These are phyloP conservation scores for Botrytis galanthina DNA, from an alignment of 2,329 filamentous ascomycete genomes.

Conservation along the genomic window DNA sequence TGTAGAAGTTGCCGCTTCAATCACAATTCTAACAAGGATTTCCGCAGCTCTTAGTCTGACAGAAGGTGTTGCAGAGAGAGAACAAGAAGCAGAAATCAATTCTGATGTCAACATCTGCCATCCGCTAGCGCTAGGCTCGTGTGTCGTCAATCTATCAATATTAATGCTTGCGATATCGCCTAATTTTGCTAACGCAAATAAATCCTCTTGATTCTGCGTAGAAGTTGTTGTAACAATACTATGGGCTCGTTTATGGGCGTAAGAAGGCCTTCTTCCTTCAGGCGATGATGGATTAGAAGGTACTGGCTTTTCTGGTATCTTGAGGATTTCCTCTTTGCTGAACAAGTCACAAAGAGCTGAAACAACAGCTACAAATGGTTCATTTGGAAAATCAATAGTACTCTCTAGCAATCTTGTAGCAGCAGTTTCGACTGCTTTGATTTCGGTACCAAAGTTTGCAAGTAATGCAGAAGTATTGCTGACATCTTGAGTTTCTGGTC, in stretches of 20 bases:
- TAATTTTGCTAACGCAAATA: slow-evolving; percentile 70
- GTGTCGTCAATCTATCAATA: slow-evolving; percentile 68
- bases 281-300: slow-evolving; percentile 30
- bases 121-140: slow-evolving; percentile 65
- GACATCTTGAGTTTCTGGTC: slow-evolving; percentile 47
- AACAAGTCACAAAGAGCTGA: slow-evolving; percentile 72
- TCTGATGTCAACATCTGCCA: slow-evolving; percentile 67
- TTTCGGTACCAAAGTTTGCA: slow-evolving; percentile 73
- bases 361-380: slow-evolving; percentile 75
- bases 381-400: slow-evolving; percentile 84
- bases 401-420: slow-evolving; percentile 86
- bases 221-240: slow-evolving; percentile 49
- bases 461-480: slow-evolving; percentile 43
- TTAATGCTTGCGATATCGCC: slow-evolving; percentile 73
- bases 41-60: slow-evolving; percentile 62
- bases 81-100: slow-evolving; percentile 52
- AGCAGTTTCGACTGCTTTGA: slow-evolving; percentile 84
- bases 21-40: slow-evolving; percentile 56
- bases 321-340: slow-evolving; percentile 38
- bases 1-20: slow-evolving; percentile 58
- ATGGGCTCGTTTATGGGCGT: slow-evolving; percentile 40
- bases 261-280: slow-evolving; percentile 30
- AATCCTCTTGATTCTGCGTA: slow-evolving; percentile 58
- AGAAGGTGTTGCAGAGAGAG: slow-evolving; percentile 47
- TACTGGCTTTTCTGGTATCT: slow-evolving; percentile 30